Evolutionary conservation across 768 basidiomycete genomes (phyloP), one percentile per base, ranked within the genome.

Genomic region (Boletus rubescentipes): DNA sequence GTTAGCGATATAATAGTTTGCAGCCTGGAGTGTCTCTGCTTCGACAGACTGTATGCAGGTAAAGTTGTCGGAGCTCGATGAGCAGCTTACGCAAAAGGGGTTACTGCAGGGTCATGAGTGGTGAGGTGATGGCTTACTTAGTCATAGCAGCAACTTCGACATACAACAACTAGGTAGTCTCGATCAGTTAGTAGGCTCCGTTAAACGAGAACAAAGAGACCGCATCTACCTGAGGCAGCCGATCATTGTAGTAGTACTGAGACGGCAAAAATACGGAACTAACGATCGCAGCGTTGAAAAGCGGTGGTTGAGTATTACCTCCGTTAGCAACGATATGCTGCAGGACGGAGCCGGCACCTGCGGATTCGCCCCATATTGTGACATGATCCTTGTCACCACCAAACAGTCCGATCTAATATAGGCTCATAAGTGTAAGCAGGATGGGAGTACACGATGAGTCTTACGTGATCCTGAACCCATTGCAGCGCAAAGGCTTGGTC

Each of bases 31-130:
- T 4, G 53, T 51, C 10, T 51, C 57, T 12, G 61, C 63, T 12
- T 76, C 67, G 5, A 64, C 62, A 6, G 60, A 49, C 21, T 78
- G 75, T 12, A 81, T 66, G 53, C 80, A 81, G 0, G 58, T 54
- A 5, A 80, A 61, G 2, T 72, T 71, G 44, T 79, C 67, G 5
- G 49, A 21, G 2, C 69, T 62, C 6, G 64, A 59, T 4, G 67
- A 31, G 49, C 79, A 81, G 18, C 78, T 60, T 61, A 10, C 20
- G 35, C 5, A 12, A 2, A 46, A n/a, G n/a, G 1, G 3, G 15
- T 54, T 36, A 48, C n/a, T 21, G 21, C 8, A 12, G 60, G 64
- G 9, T 54, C 39, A 9, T 58, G 36, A 11, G 26, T 6, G 26
- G n/a, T n/a, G n/a, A n/a, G n/a, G n/a, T n/a, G 34, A n/a, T 41